Percentiles rank a stretch among this genome's conserved stretches.
Evolutionary conservation across 306 rosid genomes (phyloP).

Genomic region (Pyrus communis): DNA sequence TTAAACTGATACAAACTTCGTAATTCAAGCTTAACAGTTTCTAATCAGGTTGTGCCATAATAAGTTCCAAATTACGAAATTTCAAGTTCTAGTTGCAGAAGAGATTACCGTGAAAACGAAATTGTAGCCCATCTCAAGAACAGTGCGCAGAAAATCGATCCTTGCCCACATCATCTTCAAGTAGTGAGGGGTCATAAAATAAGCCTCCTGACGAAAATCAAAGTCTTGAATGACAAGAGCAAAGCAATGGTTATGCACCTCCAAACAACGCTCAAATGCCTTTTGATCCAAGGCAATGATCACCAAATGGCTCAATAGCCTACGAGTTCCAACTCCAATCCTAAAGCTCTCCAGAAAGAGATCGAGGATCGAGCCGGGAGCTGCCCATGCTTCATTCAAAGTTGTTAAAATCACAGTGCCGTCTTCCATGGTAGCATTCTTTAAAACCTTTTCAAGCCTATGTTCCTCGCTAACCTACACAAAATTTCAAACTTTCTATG

Average conservation of each 20-base stretch:
- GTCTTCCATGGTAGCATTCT: conserved; percentile 67
- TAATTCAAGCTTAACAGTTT: background rate
- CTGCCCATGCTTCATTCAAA: conserved; percentile 92
- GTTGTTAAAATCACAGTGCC: conserved; percentile 82
- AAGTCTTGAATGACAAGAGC: conserved; percentile 59
- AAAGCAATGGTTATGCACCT: conserved; percentile 62
- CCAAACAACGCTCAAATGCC: conserved; percentile 76
- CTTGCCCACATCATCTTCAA: conserved; percentile 96
- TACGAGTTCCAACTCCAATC: conserved; percentile 57
- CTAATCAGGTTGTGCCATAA: background rate
- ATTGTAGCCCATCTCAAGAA: conserved; percentile 85
- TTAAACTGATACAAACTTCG: background rate
- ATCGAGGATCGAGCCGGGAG: conserved; percentile 70
- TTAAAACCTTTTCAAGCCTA: conserved; percentile 54
- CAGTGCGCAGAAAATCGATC: conserved; percentile 80
- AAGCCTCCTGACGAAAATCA: conserved; percentile 72
- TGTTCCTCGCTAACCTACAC: conserved; percentile 41
- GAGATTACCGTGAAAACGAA: conserved; percentile 86
- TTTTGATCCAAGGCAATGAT: conserved; percentile 69
- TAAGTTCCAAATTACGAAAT: background rate
- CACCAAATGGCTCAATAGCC: conserved; percentile 76
- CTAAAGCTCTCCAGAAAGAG: conserved; percentile 91
- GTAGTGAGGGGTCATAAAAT: conserved; percentile 80
- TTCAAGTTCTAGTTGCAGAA: background rate
- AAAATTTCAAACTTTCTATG: background rate